phyloP scores from a whole-genome alignment of 2,329 filamentous ascomycete genomes.

The Leptographium radiaticola region DNA sequence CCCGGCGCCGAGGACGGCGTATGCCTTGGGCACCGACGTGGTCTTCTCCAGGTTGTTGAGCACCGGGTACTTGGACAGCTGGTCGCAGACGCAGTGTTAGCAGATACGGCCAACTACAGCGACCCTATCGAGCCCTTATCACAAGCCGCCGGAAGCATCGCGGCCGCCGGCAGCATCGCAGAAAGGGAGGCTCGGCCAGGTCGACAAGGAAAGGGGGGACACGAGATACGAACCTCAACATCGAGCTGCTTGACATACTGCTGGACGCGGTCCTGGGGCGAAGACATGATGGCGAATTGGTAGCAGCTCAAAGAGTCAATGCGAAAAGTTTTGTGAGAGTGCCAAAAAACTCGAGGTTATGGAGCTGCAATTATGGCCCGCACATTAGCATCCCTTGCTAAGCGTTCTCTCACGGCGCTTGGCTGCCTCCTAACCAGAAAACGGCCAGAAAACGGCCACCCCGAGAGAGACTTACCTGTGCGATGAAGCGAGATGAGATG shows the following conservation, averaged over 20 bases:
- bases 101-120: neutral
- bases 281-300: slow-evolving; percentile 44
- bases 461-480: neutral
- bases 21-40: slow-evolving; percentile 72
- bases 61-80: slow-evolving; percentile 77
- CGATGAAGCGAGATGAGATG: neutral
- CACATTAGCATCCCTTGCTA: neutral
- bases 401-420: too few relatives aligned
- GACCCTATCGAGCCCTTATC: neutral
- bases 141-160: neutral
- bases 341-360: neutral
- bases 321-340: neutral
- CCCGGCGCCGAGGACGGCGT: slow-evolving; percentile 62
- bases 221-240: slow-evolving; percentile 52
- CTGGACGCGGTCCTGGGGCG: slow-evolving; percentile 63
- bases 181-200: neutral
- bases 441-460: neutral
- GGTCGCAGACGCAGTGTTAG: slow-evolving; percentile 10
- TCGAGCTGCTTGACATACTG: slow-evolving; percentile 69
- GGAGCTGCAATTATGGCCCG: neutral
- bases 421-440: neutral
- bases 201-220: too few relatives aligned
- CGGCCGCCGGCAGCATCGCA: neutral
- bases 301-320: neutral
- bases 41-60: slow-evolving; percentile 81